A percentile compares a stretch with the other conserved stretches of the same genome.
Conservation (phyloP, 345 rosid genomes). For the Mercurialis annua region DNA sequence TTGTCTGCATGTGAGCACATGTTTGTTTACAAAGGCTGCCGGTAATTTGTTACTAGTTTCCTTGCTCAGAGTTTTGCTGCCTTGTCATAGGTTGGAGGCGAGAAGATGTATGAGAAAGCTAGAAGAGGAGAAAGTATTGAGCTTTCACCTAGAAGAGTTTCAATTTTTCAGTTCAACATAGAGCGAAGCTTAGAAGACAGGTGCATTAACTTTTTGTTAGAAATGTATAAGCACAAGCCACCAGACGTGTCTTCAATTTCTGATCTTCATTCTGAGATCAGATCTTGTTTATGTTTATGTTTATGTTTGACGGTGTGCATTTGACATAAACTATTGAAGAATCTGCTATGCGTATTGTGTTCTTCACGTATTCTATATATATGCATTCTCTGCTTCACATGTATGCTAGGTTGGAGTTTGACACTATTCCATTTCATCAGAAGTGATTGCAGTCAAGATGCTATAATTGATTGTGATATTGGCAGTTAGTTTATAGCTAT, state of each 20-base stretch:
- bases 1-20: not conserved
- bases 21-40: not conserved
- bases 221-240: slow-evolving; percentile 1
- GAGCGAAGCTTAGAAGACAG: slow-evolving; percentile 95
- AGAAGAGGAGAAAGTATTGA: slow-evolving; percentile 91
- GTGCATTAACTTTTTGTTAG: slow-evolving; percentile 27
- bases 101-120: slow-evolving; percentile 94
- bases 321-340: not conserved
- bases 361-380: not conserved
- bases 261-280: not conserved
- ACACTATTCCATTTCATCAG: not conserved
- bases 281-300: not conserved
- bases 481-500: not conserved
- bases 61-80: slow-evolving; percentile 3
- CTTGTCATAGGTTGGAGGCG: slow-evolving; percentile 73
- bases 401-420: not conserved
- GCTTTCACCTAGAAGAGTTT: slow-evolving; percentile 84
- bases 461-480: not conserved
- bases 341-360: not conserved
- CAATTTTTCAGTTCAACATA: slow-evolving; percentile 73
- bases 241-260: not conserved
- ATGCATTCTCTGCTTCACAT: not conserved
- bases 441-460: not conserved
- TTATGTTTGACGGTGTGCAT: not conserved
- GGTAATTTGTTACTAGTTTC: not conserved